These are phyloP conservation scores for Vairimorpha ceranae DNA, from an alignment of 371 early-diverging fungal genomes.

Conservation along the genomic window DNA sequence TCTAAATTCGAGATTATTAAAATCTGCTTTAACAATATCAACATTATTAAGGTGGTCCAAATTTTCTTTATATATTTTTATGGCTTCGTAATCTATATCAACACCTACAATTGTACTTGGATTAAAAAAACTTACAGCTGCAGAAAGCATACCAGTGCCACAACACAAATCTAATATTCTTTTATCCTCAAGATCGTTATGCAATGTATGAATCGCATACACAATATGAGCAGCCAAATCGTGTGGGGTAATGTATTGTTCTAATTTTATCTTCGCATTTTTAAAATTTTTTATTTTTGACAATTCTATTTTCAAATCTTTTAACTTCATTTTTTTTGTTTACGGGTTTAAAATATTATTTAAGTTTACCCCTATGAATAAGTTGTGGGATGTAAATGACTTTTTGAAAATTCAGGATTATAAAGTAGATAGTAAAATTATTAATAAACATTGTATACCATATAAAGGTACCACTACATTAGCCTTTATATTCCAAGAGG, in stretches of 20 bases:
- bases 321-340: conserved; percentile 40
- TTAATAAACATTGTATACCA: conserved; percentile 37
- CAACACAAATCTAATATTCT: conserved; percentile 55
- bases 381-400: conserved; percentile 13
- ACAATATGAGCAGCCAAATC: conserved; percentile 55
- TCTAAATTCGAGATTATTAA: background rate
- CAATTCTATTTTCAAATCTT: conserved; percentile 48
- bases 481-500: conserved; percentile 90
- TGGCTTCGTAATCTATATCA: conserved; percentile 43
- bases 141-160: conserved; percentile 58
- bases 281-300: conserved; percentile 40
- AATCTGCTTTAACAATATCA: conserved; percentile 27
- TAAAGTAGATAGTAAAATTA: conserved; percentile 6
- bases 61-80: conserved; percentile 41
- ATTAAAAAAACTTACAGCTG: conserved; percentile 43
- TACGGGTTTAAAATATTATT: background rate
- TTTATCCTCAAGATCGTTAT: conserved; percentile 52
- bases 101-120: conserved; percentile 36
- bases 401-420: conserved; percentile 17
- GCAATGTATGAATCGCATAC: conserved; percentile 17
- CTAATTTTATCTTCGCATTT: conserved; percentile 44
- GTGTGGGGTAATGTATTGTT: conserved; percentile 61
- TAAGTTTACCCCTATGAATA: conserved; percentile 17
- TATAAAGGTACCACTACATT: conserved; percentile 95
- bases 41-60: conserved; percentile 7